A percentile compares a stretch with the other conserved stretches of the same genome.
These are phyloP conservation scores for Cercospora sojina DNA, from an alignment of 2,329 filamentous ascomycete genomes.

Conservation along the genomic window DNA sequence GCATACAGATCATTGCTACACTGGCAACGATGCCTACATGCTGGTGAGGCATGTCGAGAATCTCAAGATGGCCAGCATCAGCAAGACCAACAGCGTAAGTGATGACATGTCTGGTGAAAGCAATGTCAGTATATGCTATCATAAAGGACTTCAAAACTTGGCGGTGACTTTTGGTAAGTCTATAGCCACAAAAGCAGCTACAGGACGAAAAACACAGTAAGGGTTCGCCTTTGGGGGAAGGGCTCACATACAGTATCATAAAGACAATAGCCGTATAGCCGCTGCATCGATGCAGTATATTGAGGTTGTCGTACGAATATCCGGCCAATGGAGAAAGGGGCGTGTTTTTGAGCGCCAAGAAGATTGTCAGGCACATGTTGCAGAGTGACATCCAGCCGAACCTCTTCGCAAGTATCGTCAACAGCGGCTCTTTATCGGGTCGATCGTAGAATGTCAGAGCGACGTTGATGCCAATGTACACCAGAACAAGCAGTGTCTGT, in stretches of 20 bases:
- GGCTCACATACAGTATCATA: constrained; percentile 24
- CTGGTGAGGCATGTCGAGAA: constrained; percentile 18
- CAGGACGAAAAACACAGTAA: background rate
- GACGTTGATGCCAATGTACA: constrained; percentile 24
- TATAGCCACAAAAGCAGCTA: background rate
- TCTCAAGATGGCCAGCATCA: constrained; percentile 14
- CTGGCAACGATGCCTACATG: constrained; percentile 27
- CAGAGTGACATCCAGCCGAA: constrained; percentile 31
- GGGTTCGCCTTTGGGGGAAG: background rate
- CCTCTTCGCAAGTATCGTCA: constrained; percentile 28
- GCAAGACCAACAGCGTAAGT: constrained; percentile 22
- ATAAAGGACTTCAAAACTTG: background rate
- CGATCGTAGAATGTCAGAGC: constrained; percentile 24
- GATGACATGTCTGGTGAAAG: constrained; percentile 5
- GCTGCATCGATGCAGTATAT: constrained; percentile 30
- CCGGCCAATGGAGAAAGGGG: constrained; percentile 31
- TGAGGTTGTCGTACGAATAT: constrained; percentile 29
- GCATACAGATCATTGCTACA: constrained; percentile 27
- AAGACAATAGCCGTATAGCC: constrained; percentile 28
- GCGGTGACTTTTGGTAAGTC: background rate
- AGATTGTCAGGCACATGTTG: constrained; percentile 29
- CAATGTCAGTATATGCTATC: background rate
- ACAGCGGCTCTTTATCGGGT: constrained; percentile 13
- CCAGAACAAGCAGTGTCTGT: constrained; percentile 10
- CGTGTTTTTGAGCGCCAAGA: constrained; percentile 32